Evolutionary conservation across 371 early-diverging fungal species (phyloP), one percentile per base, ranked within the genome.

Genomic region (Chytridium lagenaria): DNA sequence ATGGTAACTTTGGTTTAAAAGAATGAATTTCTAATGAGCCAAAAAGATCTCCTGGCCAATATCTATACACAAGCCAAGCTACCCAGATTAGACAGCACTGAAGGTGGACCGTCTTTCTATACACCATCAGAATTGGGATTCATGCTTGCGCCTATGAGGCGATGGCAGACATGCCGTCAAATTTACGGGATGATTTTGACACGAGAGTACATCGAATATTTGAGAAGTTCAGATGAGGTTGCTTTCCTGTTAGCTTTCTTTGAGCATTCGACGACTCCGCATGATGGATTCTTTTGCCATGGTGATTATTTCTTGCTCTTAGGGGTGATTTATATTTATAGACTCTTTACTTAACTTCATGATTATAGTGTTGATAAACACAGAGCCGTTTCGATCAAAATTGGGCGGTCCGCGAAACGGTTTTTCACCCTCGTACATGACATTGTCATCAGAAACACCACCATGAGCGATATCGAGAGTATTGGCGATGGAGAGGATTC

Each of bases 171-270:
- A 37, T 79, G 66, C 61, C 79, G 77, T 69, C 81, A 82, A 33
- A 75, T 77, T 44, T 81, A 80, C 39, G 82, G 84, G 84, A 81
- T 82, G 81, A 80, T 82, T 31, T 59, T 84, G 50, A 69, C 80
- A 10, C 26, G 67, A 31, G 69, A 77, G 0, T 67, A 72, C 26
- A 66, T 82, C 10, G 50, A 67, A 19, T 59, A 68, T 59, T 51
- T 81, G 19, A 73, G 81, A 7, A 63, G 31, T 36, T 52, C 71
- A 22, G 19, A 39, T 3, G 67, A 64, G 1, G 78, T 72, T 22
- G 36, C 73, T 30, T 52, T 69, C 28, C 49, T 73, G 49, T 73
- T 84, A 26, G 81, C 85, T 0, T 77, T 65, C 59, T 67, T 80
- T 67, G 85, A 84, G 75, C 77, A 80, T 61, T 57, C 76, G 1